A percentile compares a stretch with the other conserved stretches of the same genome.
Evolutionary conservation across 768 basidiomycete species (phyloP).

Genomic region (Gloeopeniophorella convolvens): DNA sequence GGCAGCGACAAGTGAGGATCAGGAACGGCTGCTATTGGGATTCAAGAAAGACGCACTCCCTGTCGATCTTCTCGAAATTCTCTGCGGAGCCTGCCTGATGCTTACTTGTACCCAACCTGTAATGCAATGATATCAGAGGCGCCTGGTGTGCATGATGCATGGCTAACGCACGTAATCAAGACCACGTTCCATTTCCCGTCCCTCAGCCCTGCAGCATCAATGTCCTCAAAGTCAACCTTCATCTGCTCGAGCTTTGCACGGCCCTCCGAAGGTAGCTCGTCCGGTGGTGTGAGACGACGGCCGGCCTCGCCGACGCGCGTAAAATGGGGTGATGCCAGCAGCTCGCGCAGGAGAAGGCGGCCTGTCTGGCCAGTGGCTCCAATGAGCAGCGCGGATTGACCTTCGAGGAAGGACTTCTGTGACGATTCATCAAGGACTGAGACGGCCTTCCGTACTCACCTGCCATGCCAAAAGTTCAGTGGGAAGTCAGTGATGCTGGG

Average conservation of each 20-base stretch:
- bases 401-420: no score
- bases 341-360: constrained; percentile 48
- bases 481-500: no score
- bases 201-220: constrained; percentile 43
- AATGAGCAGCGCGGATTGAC: constrained; percentile 51
- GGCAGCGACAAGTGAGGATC: not conserved
- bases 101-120: constrained; percentile 58
- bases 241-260: constrained; percentile 60
- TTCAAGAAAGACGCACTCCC: constrained; percentile 49
- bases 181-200: constrained; percentile 66
- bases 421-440: no score
- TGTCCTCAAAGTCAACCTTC: constrained; percentile 59
- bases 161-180: constrained; percentile 50
- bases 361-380: constrained; percentile 72
- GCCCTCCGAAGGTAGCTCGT: constrained; percentile 34
- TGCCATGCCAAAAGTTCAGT: no score
- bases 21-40: no score
- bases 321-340: constrained; percentile 51
- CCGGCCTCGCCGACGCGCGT: constrained; percentile 64
- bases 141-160: not conserved
- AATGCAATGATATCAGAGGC: no score
- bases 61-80: constrained; percentile 69
- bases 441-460: no score
- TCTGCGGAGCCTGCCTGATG: constrained; percentile 53
- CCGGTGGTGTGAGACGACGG: constrained; percentile 45